Evolutionary conservation across 1,284 basidiomycete genomes (phyloP).

Genomic region (Peniophora sp.): DNA sequence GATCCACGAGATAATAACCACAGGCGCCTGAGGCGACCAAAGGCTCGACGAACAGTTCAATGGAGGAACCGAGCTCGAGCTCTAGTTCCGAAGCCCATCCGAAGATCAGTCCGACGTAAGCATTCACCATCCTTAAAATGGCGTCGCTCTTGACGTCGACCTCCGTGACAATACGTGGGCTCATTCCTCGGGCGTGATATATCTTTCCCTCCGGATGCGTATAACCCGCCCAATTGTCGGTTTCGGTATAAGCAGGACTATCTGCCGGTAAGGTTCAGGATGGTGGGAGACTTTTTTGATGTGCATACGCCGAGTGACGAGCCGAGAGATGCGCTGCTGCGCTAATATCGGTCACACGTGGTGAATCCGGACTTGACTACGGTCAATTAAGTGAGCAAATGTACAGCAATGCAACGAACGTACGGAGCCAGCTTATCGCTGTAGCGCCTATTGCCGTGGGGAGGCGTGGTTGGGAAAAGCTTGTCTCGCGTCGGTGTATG

Average conservation of each 20-base stretch:
- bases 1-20: constrained; percentile 49
- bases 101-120: neutral
- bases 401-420: no score
- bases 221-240: constrained; percentile 29
- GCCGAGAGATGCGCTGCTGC: no score
- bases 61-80: constrained; percentile 22
- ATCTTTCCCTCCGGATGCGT: constrained; percentile 47
- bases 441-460: no score
- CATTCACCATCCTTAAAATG: neutral
- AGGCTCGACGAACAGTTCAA: constrained; percentile 47
- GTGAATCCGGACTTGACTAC: no score
- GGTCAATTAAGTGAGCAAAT: no score
- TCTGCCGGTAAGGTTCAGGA: no score
- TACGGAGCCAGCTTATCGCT: no score
- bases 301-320: no score
- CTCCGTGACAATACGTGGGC: constrained; percentile 5
- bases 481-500: no score
- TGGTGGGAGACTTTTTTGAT: no score
- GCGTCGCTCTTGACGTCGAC: neutral
- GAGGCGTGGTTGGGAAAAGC: no score
- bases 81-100: constrained; percentile 11
- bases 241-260: constrained; percentile 24
- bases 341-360: no score
- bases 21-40: constrained; percentile 33
- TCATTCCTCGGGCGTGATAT: constrained; percentile 30